Base-by-base conservation (phyloP, 108 stramenopile genomes). In the Craspedostauros australis region DNA sequence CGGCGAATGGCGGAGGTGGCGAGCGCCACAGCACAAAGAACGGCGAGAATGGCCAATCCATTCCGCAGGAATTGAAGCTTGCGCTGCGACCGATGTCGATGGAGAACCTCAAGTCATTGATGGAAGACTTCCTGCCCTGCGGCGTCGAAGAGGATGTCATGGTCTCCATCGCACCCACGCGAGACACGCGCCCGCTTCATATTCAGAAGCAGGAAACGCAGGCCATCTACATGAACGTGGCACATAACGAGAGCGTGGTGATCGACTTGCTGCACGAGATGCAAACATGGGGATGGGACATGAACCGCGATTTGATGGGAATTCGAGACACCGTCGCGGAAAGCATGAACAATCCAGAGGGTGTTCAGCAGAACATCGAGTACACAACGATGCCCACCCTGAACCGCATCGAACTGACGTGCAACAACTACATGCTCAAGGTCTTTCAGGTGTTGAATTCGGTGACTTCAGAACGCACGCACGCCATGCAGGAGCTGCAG, bases 141-240 rank as follows among this genome's bases (percentile, higher is more conserved):
- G 65, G 65, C 19, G 39, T 66, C n/a, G 65, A 57, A 25, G 65
- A 58, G 46, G 65, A 66, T 1, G 23, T 36, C 26, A 9, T 66
- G 57, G 56, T 58, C 21, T n/a, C 39, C 15, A 50, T n/a, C n/a
- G n/a, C n/a, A n/a, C n/a, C n/a, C n/a, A n/a, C n/a, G n/a, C n/a
- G n/a, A n/a, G n/a, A n/a, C n/a, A n/a, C n/a, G n/a, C n/a, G n/a
- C n/a, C n/a, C n/a, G n/a, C n/a, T n/a, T n/a, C n/a, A n/a, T n/a
- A n/a, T n/a, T n/a, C n/a, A n/a, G n/a, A n/a, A n/a, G n/a, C 7
- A 27, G 5, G 25, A 49, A 29, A 26, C 33, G 47, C 30, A 27
- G 27, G 8, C 11, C 5, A 15, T 16, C n/a, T 22, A 16, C 7
- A 43, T 24, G 6, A 43, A 43, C 42, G n/a, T 43, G 42, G 42